Evolutionary conservation across 1,139 yeast genomes (phyloP).

Genomic region (Nematodospora anomalae): DNA sequence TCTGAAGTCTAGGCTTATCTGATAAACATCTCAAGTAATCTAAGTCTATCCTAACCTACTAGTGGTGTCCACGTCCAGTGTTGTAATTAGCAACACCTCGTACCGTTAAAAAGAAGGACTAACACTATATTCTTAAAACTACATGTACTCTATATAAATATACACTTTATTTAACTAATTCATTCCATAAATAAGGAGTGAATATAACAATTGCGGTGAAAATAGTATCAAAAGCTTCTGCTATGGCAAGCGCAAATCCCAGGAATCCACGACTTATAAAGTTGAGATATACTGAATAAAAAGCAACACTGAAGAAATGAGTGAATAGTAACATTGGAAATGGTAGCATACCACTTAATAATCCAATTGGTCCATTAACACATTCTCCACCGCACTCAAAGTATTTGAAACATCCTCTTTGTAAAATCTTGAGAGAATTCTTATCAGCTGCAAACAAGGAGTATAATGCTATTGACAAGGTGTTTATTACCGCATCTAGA

Average conservation of each 20-base stretch:
- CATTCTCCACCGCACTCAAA: constrained; percentile 84
- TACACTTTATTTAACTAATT: constrained; percentile 26
- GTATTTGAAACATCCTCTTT: constrained; percentile 85
- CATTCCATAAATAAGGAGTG: constrained; percentile 68
- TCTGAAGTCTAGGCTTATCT: too few relatives aligned
- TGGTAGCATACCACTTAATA: constrained; percentile 80
- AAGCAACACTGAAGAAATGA: constrained; percentile 89
- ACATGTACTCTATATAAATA: constrained; percentile 1
- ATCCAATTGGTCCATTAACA: constrained; percentile 74
- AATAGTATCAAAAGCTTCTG: constrained; percentile 68
- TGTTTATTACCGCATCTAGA: constrained; percentile 82
- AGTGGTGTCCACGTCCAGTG: too few relatives aligned
- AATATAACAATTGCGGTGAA: constrained; percentile 77
- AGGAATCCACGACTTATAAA: constrained; percentile 61
- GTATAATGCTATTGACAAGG: constrained; percentile 86
- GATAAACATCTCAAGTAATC: too few relatives aligned
- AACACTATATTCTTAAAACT: too few relatives aligned
- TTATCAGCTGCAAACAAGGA: constrained; percentile 87
- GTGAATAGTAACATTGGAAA: constrained; percentile 71
- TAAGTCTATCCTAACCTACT: too few relatives aligned
- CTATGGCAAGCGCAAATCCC: constrained; percentile 72
- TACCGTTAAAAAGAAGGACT: too few relatives aligned
- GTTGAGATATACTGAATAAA: constrained; percentile 75
- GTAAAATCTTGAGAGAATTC: constrained; percentile 63
- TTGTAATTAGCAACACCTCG: too few relatives aligned